These are phyloP conservation scores for Fomes fomentarius DNA, from an alignment of 1,284 basidiomycete species.

Conservation along the genomic window DNA sequence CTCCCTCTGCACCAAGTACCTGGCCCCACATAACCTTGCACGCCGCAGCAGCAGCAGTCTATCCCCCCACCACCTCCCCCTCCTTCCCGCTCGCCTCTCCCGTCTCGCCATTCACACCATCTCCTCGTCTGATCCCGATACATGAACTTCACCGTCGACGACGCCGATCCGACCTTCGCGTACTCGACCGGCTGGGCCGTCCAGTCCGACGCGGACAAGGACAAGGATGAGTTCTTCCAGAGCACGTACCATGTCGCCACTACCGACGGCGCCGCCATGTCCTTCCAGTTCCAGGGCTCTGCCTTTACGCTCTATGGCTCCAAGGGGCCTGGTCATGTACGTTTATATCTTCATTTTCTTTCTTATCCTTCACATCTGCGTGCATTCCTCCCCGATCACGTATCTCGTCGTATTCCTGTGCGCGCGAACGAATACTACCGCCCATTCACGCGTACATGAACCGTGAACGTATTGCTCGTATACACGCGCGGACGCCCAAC, in stretches of 20 bases:
- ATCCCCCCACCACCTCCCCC: neutral
- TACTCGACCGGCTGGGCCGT: conserved; percentile 32
- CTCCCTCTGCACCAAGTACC: too few relatives aligned
- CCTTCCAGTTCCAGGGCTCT: conserved; percentile 27
- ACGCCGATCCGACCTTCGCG: conserved; percentile 28
- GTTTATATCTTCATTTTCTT: conserved; percentile 14
- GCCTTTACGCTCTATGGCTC: conserved; percentile 32
- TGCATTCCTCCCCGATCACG: neutral
- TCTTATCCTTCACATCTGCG: neutral
- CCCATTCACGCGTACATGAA: too few relatives aligned
- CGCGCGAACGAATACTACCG: too few relatives aligned
- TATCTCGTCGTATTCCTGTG: too few relatives aligned
- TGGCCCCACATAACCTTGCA: too few relatives aligned
- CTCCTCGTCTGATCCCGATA: neutral
- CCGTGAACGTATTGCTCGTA: too few relatives aligned
- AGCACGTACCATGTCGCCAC: conserved; percentile 33
- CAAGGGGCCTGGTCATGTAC: conserved; percentile 33
- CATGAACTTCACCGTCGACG: conserved; percentile 37
- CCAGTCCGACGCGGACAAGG: conserved; percentile 24
- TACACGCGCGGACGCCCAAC: neutral
- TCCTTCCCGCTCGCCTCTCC: neutral
- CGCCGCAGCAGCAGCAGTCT: too few relatives aligned
- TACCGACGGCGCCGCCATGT: conserved; percentile 26
- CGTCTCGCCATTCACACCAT: neutral
- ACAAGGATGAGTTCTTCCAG: conserved; percentile 30